Base-by-base conservation (phyloP, 257 asterid genomes). In the Euphrasia confusa region DNA sequence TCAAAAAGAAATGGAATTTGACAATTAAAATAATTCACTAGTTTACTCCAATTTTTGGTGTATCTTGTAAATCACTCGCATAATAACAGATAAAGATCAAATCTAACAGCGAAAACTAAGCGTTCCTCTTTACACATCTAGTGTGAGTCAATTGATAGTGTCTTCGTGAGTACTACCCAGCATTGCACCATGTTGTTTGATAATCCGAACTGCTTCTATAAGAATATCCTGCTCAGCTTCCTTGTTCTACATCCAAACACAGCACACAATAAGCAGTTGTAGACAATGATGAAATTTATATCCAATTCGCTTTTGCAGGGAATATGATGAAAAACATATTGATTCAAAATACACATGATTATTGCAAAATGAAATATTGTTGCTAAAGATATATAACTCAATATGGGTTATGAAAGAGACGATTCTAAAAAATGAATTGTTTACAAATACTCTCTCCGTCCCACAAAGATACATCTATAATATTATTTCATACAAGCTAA, bases 221-320 rank as follows among this genome's bases (percentile, higher is more conserved):
- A 92, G 94, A 74, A 92, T 75, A 62, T 80, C 85, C 66, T 92
- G 94, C 74, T 80, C 89, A 5, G 86, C 72, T 3, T 83, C 92
- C 71, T 84, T 84, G 77, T 77, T 79, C 98, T 91, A 40, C 50
- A 81, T 60, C 53, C 63, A 37, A 13, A 4, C 32, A 54, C 63
- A 61, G 10, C 61, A 74, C 30, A 6, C 10, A 66, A 54, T 59
- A 61, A 61, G 68, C 68, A 49, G 56, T 62, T 62, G 64, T 50
- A 63, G 63, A 55, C 47, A 44, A 54, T 37, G 42, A 9, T 37
- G 42, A 8, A 8, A 7, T 37, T 8, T 8, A 9, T 8, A 57
- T n/a, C 55, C 62, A 57, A 53, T 11, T 7, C 3, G 18, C 3
- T 5, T 27, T 45, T 18, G 30, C 8, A 15, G 30, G 68, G 37